These are phyloP conservation scores for Aeschynomene evenia DNA, from an alignment of 306 rosid species.

Conservation along the genomic window DNA sequence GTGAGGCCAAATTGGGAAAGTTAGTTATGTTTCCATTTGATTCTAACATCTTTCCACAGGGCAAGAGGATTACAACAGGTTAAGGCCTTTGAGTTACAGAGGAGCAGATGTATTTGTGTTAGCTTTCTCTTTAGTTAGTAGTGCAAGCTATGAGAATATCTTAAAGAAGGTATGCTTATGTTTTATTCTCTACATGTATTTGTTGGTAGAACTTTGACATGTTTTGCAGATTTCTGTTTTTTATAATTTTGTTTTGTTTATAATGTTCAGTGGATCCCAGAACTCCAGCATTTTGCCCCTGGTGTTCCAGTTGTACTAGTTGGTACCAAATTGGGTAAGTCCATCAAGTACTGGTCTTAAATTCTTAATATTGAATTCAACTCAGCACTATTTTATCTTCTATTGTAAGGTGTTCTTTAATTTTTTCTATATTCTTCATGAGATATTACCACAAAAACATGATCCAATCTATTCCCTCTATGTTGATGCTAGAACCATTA, in stretches of 20 bases:
- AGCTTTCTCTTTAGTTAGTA: slow-evolving; percentile 83
- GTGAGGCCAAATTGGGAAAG: slow-evolving; percentile 21
- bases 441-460: background rate
- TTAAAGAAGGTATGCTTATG: slow-evolving; percentile 61
- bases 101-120: slow-evolving; percentile 91
- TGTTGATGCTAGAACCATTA: background rate
- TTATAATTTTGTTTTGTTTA: slow-evolving; percentile 19
- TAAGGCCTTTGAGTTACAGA: slow-evolving; percentile 94
- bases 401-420: no score
- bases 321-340: slow-evolving; percentile 83
- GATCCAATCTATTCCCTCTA: background rate
- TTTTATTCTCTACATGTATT: background rate
- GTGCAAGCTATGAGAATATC: slow-evolving; percentile 84
- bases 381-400: no score
- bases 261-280: slow-evolving; percentile 78
- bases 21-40: slow-evolving; percentile 3
- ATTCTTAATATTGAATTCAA: background rate
- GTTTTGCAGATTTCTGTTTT: slow-evolving; percentile 1
- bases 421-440: slow-evolving; percentile 11
- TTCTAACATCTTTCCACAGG: slow-evolving; percentile 46
- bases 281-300: slow-evolving; percentile 87
- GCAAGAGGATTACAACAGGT: slow-evolving; percentile 89
- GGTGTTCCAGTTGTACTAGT: slow-evolving; percentile 74
- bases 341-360: slow-evolving; percentile 9
- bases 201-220: slow-evolving; percentile 9